Percentiles rank a stretch among this genome's conserved stretches.
Conservation (phyloP, 805 yeast species). For the Wickerhamomyces bovis region DNA sequence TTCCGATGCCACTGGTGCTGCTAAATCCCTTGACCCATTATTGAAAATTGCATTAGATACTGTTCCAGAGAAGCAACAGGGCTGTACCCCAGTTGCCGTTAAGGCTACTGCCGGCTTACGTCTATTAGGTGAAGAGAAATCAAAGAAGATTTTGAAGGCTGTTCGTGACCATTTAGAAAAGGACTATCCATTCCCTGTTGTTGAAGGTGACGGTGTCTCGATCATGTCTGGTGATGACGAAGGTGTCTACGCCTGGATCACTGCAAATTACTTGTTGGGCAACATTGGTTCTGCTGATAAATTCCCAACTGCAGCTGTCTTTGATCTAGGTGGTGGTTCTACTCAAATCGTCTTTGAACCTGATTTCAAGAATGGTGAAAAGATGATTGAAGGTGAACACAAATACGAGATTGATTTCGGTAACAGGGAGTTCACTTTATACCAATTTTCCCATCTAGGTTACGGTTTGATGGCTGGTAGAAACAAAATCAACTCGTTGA, state of each 20-base stretch:
- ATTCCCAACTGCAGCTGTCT: slow-evolving; percentile 89
- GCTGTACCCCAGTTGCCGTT: slow-evolving; percentile 91
- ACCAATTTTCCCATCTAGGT: slow-evolving; percentile 93
- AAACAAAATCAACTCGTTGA: slow-evolving; percentile 63
- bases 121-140: slow-evolving; percentile 69
- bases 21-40: slow-evolving; percentile 80
- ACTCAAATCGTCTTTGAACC: slow-evolving; percentile 99
- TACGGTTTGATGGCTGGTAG: slow-evolving; percentile 95
- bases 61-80: slow-evolving; percentile 67
- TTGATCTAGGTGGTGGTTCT: slow-evolving; percentile 97
- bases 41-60: slow-evolving; percentile 66
- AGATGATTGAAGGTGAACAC: slow-evolving; percentile 82
- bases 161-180: slow-evolving; percentile 71
- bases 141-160: slow-evolving; percentile 64
- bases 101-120: slow-evolving; percentile 98
- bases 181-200: slow-evolving; percentile 90
- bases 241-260: slow-evolving; percentile 98
- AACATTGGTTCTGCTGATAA: slow-evolving; percentile 77
- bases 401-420: slow-evolving; percentile 79
- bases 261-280: slow-evolving; percentile 88
- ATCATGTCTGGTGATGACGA: slow-evolving; percentile 97
- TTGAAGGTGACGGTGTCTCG: slow-evolving; percentile 76
- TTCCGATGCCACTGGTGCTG: slow-evolving; percentile 78
- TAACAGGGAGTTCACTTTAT: slow-evolving; percentile 68
- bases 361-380: slow-evolving; percentile 48